Evolutionary conservation across 352 stramenopile genomes (phyloP).

Genomic region (Nothophytophthora sp.): DNA sequence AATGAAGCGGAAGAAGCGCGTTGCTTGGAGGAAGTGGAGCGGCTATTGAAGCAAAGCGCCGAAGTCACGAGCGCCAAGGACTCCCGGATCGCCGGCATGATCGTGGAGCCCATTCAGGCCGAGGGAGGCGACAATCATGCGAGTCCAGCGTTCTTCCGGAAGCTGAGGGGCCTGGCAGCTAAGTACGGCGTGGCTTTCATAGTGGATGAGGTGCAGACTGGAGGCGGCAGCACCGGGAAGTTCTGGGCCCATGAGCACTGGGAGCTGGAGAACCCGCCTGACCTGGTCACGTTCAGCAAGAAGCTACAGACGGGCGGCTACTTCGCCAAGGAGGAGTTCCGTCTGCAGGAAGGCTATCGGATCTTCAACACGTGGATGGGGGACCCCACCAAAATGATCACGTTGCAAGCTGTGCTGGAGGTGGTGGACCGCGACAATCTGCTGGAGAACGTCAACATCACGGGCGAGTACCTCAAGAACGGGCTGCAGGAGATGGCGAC

Average conservation of each 20-base stretch:
- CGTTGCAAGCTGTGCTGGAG: slow-evolving; percentile 73
- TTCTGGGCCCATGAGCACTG: slow-evolving; percentile 89
- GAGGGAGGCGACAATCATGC: slow-evolving; percentile 84
- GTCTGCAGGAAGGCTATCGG: slow-evolving; percentile 66
- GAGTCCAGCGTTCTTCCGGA: slow-evolving; percentile 68
- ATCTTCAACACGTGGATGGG: slow-evolving; percentile 92
- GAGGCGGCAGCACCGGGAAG: slow-evolving; percentile 78
- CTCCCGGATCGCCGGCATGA: slow-evolving; percentile 68
- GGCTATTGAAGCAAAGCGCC: slow-evolving; percentile 45
- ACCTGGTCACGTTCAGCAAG: slow-evolving; percentile 87
- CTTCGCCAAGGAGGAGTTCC: slow-evolving; percentile 79
- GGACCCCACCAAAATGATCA: slow-evolving; percentile 85
- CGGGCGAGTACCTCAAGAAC: slow-evolving; percentile 61
- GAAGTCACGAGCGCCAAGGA: slow-evolving; percentile 21
- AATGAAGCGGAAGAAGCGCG: slow-evolving; percentile 73
- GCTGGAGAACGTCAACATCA: slow-evolving; percentile 76
- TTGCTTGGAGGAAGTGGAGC: slow-evolving; percentile 69
- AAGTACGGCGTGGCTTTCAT: slow-evolving; percentile 77
- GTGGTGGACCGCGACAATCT: slow-evolving; percentile 58
- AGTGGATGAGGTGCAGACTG: slow-evolving; percentile 86
- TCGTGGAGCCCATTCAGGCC: slow-evolving; percentile 83
- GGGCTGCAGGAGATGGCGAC: slow-evolving; percentile 46
- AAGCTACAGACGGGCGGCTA: slow-evolving; percentile 86
- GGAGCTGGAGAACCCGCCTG: slow-evolving; percentile 70
- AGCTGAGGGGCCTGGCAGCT: slow-evolving; percentile 53